Percentiles rank a stretch among this genome's conserved stretches.
Evolutionary conservation across 192 early-diverging fungal species (phyloP).

Genomic region (Linnemannia hyalina): DNA sequence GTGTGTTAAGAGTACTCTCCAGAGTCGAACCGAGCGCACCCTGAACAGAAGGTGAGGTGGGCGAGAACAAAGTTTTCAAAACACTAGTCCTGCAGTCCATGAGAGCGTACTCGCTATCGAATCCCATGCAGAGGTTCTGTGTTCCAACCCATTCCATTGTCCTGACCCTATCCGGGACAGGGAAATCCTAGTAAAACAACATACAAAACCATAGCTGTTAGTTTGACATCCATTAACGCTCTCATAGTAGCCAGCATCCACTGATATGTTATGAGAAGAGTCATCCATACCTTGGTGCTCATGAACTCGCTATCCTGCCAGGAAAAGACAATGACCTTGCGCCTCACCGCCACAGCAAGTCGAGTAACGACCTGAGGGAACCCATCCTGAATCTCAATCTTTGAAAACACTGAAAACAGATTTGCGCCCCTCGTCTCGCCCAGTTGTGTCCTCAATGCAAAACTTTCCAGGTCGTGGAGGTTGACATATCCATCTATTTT

Average conservation of each 20-base stretch:
- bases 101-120: constrained; percentile 71
- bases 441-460: constrained; percentile 76
- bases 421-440: constrained; percentile 81
- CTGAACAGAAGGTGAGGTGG: constrained; percentile 52
- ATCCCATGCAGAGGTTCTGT: constrained; percentile 75
- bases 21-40: constrained; percentile 55
- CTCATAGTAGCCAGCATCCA: background rate
- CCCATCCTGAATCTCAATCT: constrained; percentile 74
- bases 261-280: too few relatives aligned
- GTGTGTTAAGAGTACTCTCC: constrained; percentile 58
- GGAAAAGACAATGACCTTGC: constrained; percentile 78
- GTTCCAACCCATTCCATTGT: constrained; percentile 84
- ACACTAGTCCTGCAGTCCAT: constrained; percentile 70
- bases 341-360: constrained; percentile 79
- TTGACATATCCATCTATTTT: constrained; percentile 76
- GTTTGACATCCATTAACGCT: background rate
- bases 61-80: constrained; percentile 68
- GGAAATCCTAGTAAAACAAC: constrained; percentile 67
- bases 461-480: constrained; percentile 81
- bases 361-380: constrained; percentile 77
- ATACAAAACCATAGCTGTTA: background rate
- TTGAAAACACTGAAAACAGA: constrained; percentile 79
- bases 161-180: constrained; percentile 76
- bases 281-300: constrained; percentile 65
- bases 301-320: constrained; percentile 82